Conservation (phyloP, 1,284 basidiomycete species). For the Cyathus olla region DNA sequence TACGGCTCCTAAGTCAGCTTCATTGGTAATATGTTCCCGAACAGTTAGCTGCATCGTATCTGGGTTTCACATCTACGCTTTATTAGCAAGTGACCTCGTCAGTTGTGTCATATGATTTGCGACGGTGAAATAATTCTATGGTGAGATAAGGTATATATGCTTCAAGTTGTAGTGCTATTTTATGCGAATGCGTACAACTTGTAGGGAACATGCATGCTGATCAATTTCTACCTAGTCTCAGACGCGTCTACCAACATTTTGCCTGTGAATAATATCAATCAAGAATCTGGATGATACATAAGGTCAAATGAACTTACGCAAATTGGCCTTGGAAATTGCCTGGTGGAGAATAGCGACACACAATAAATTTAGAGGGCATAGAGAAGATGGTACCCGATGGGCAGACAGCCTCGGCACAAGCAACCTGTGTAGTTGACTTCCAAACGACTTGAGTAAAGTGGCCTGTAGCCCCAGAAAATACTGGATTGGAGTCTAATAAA, state of each 20-base stretch:
- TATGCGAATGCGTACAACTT: no score
- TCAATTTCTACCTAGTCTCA: no score
- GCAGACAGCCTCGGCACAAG: constrained; percentile 28
- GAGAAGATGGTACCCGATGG: constrained; percentile 21
- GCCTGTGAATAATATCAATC: neutral
- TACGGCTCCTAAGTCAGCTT: no score
- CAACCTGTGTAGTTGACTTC: constrained; percentile 28
- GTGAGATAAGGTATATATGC: no score
- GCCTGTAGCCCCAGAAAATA: constrained; percentile 13
- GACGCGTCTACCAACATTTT: constrained; percentile 5
- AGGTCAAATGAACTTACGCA: constrained; percentile 6
- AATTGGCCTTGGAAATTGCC: constrained; percentile 29
- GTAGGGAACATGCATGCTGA: no score
- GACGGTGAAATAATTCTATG: no score
- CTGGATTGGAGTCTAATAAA: constrained; percentile 16
- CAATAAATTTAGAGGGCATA: constrained; percentile 23
- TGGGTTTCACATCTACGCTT: no score
- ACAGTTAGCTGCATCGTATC: no score
- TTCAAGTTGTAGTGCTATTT: no score
- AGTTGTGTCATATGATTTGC: no score
- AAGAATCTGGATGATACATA: neutral
- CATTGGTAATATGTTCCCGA: no score
- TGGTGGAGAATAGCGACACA: constrained; percentile 31
- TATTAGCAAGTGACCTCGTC: no score
- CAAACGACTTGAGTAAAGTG: constrained; percentile 31